phyloP scores from a whole-genome alignment of 257 asterid genomes.

The Fraxinus excelsior region DNA sequence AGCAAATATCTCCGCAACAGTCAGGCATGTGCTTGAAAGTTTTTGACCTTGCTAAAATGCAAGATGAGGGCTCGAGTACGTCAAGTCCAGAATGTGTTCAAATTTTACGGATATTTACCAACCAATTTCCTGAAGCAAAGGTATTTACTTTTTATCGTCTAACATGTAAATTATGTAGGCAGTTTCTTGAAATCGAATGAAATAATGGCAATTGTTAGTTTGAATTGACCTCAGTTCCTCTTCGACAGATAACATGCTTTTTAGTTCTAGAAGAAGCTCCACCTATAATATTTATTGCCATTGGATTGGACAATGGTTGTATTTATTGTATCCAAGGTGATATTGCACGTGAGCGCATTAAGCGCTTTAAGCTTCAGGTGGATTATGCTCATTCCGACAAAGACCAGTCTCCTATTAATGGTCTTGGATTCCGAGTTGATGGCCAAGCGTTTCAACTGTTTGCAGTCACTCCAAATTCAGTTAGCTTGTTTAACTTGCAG shows the following conservation, averaged over 20 bases:
- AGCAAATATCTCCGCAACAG: conserved; percentile 69
- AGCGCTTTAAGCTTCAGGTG: conserved; percentile 85
- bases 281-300: conserved; percentile 84
- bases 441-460: conserved; percentile 81
- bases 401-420: conserved; percentile 56
- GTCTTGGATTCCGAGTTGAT: conserved; percentile 88
- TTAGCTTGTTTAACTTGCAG: conserved; percentile 76
- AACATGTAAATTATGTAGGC: conserved; percentile 14
- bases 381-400: conserved; percentile 46
- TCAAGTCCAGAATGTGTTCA: conserved; percentile 83
- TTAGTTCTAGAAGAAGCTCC: conserved; percentile 90
- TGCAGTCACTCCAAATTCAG: conserved; percentile 87
- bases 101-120: conserved; percentile 78
- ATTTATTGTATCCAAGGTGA: conserved; percentile 98
- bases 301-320: conserved; percentile 86
- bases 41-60: conserved; percentile 84
- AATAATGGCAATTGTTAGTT: background rate
- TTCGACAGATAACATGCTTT: conserved; percentile 80
- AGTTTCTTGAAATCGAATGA: background rate
- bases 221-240: conserved; percentile 16
- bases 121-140: conserved; percentile 91
- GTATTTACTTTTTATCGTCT: conserved; percentile 31
- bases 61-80: conserved; percentile 77
- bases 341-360: conserved; percentile 94
- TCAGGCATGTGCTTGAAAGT: conserved; percentile 74